Base-by-base conservation (phyloP, 139 green algal species). In the Zygnema cylindricum region DNA sequence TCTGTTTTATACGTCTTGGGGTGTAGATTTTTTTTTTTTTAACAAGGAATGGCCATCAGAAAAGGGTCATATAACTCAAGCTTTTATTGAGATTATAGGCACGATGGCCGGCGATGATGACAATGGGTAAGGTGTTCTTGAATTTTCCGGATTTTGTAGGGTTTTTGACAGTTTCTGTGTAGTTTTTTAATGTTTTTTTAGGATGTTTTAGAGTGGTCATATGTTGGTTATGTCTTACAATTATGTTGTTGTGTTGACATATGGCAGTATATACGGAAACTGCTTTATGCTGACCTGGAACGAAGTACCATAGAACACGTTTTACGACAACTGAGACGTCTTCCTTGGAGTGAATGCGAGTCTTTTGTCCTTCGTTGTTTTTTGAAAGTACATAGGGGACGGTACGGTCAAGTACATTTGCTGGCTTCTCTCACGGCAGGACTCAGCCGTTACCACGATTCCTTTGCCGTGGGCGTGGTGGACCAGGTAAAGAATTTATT, bases 321-420 rank as follows among this genome's bases (percentile, higher is more conserved):
- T 76, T 43, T 97, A 83, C 94, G 93, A 25, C 96, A 98, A 91
- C 92, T 99, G 85, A 92, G 96, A 77, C 95, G 95, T 87, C 90
- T 99, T 85, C 92, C 94, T 0, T 99, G 97, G 97, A 84, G 73
- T 0, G 75, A 85, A 40, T 82, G 92, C 69, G 95, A 97, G 92
- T 43, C 39, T 1, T 98, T 96, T 89, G 73, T 99, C 82, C 84
- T 98, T 43, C 95, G 95, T 57, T 96, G 93, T 77, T 88, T 99
- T 83, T 54, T 98, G 33, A 95, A 95, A 71, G 94, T 95, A 35
- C n/a, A 85, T 41, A 79, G 82, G 25, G 25, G 16, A 30, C 55
- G 82, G 54, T 91, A 93, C 79, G n/a, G 89, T 43, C 93, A 96
- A 86, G 93, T 98, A 39, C 89, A 95, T 0, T 91, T 96, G 33